Conservation (phyloP, 2,329 filamentous ascomycete genomes). For the Helminthosporium solani region DNA sequence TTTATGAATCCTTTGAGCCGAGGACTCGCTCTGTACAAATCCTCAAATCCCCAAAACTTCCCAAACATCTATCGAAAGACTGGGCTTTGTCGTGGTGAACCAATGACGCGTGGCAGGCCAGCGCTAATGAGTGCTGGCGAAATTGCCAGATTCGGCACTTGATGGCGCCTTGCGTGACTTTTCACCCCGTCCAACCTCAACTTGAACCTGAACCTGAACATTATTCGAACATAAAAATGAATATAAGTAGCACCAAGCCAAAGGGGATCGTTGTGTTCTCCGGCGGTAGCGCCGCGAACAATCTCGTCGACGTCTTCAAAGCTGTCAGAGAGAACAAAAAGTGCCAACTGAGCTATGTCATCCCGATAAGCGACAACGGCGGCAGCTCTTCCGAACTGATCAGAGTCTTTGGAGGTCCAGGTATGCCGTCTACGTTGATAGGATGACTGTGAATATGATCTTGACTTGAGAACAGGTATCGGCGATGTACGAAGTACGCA, state of each 20-base stretch:
- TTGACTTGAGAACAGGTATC: constrained; percentile 50
- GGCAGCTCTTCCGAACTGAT: constrained; percentile 93
- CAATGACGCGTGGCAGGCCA: background rate
- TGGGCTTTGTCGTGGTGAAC: background rate
- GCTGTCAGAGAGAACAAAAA: constrained; percentile 60
- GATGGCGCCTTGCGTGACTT: constrained; percentile 21
- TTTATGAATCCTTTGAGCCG: constrained; percentile 28
- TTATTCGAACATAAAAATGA: too few relatives aligned
- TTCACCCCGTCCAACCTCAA: constrained; percentile 5
- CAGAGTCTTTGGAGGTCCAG: constrained; percentile 89
- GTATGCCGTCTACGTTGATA: constrained; percentile 52
- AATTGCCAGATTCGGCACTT: constrained; percentile 18
- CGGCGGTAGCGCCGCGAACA: constrained; percentile 92
- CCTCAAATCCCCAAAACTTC: constrained; percentile 18
- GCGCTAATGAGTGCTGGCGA: constrained; percentile 6
- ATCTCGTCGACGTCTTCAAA: constrained; percentile 85
- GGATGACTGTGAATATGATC: background rate
- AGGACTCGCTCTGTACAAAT: constrained; percentile 37
- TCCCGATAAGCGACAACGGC: constrained; percentile 94
- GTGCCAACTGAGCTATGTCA: constrained; percentile 76
- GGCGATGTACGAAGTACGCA: constrained; percentile 72
- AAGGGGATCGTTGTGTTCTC: constrained; percentile 76
- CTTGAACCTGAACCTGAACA: too few relatives aligned
- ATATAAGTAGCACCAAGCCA: constrained; percentile 28
- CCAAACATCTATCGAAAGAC: background rate